Base-by-base conservation (phyloP, 2,329 filamentous ascomycete genomes). In the Trichoderma brevicompactum region DNA sequence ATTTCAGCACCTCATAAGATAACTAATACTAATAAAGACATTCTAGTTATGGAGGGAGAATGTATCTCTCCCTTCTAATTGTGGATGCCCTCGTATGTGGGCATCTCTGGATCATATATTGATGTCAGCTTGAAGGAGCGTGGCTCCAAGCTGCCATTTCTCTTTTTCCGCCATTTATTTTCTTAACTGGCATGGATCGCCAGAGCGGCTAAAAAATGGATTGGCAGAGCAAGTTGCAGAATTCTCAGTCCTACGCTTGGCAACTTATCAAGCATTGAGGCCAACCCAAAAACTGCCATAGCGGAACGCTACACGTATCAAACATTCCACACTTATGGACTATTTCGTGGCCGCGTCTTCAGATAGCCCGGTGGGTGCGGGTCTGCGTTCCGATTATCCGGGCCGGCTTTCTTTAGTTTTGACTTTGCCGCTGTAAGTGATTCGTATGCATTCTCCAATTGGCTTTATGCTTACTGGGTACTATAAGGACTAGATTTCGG, bases 161-260 rank as follows among this genome's bases (percentile, higher is more conserved):
- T 13, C 13, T n/a, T 44, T 13, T 41, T 41, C 40, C 40, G 8
- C 40, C 40, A 8, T 43, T n/a, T 17, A 44, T 23, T 34, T 12
- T n/a, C 38, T 13, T 9, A 34, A 46, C 50, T 59, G 67, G 68
- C 66, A 69, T 69, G 67, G 67, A 69, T 69, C 68, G 60, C 46
- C 60, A 15, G 60, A 23, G 12, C 36, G 17, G 40, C 40, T 7
- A 36, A 41, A 40, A 54, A 34, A 32, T 15, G 36, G 43, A 9
- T 13, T 34, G 59, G 40, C 59, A 19, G 15, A 36, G 28, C 7
- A n/a, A 53, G 23, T 7, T 32, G 36, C 7, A 36, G 28, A 52
- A 36, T 23, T 10, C 36, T 28, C 13, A 5, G 28, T 28, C 40
- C n/a, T n/a, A 15, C 49, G 46, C 60, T 46, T 17, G 48, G 40